Evolutionary conservation across 345 rosid genomes (phyloP).

Genomic region (Bruguiera parviflora): DNA sequence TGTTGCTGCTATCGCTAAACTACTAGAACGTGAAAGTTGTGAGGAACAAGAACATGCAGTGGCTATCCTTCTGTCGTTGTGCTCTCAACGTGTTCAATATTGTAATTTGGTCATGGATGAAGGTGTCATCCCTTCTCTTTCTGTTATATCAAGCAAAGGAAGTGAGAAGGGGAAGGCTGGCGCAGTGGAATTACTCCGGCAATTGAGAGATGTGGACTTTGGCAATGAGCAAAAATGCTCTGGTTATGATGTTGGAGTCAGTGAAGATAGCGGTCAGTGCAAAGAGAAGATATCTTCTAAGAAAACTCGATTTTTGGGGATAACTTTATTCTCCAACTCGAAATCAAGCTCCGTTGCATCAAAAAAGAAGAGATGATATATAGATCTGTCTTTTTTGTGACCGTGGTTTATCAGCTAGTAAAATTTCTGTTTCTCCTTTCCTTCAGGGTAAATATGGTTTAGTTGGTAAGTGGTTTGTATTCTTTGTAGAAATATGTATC

Average conservation of each 20-base stretch:
- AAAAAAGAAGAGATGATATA: slow-evolving; percentile 42
- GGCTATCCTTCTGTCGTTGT: slow-evolving; percentile 32
- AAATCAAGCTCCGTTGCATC: slow-evolving; percentile 16
- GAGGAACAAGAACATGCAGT: slow-evolving; percentile 66
- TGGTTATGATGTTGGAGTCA: slow-evolving; percentile 10
- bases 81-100: slow-evolving; percentile 39
- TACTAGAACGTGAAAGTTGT: slow-evolving; percentile 48
- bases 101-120: slow-evolving; percentile 63
- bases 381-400: slow-evolving; percentile 1
- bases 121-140: slow-evolving; percentile 54
- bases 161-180: slow-evolving; percentile 48
- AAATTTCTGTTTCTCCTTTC: slow-evolving; percentile 6
- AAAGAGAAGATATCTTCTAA: slow-evolving; percentile 37
- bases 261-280: slow-evolving; percentile 13
- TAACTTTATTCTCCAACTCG: slow-evolving; percentile 19
- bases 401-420: slow-evolving; percentile 19
- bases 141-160: slow-evolving; percentile 53
- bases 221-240: slow-evolving; percentile 21
- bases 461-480: slow-evolving; percentile 12
- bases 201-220: slow-evolving; percentile 40
- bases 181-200: slow-evolving; percentile 69
- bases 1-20: slow-evolving; percentile 49
- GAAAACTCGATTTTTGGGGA: slow-evolving; percentile 36
- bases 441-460: neutral
- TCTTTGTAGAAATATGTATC: slow-evolving; percentile 5